Conservation (phyloP, 148 eudicot genomes). For the Fagopyrum tataricum region DNA sequence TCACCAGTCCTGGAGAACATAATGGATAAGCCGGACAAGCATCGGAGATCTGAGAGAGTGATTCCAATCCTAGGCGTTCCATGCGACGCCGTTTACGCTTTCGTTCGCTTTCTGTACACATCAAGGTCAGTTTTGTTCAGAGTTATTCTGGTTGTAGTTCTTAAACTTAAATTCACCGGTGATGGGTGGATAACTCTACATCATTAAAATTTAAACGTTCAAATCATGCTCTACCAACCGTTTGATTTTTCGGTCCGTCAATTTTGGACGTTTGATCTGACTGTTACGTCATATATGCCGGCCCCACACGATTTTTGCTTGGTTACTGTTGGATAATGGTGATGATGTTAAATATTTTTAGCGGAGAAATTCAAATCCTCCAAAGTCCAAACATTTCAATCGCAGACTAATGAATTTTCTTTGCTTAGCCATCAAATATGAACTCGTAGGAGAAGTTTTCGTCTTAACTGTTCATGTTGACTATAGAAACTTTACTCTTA, state of each 20-base stretch:
- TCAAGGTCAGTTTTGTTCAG: conserved; percentile 31
- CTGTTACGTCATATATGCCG: background rate
- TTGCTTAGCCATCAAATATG: background rate
- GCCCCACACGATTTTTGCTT: background rate
- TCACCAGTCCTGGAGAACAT: conserved; percentile 66
- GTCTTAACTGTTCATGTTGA: background rate
- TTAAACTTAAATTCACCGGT: background rate
- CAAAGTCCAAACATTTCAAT: background rate
- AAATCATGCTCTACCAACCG: background rate
- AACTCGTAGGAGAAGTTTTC: background rate
- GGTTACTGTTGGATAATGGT: background rate
- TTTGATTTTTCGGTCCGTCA: background rate
- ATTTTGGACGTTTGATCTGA: background rate
- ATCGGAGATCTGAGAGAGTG: conserved; percentile 35
- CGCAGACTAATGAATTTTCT: background rate
- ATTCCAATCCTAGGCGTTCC: conserved; percentile 70
- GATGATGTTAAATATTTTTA: background rate
- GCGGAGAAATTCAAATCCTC: background rate
- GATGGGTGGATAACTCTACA: background rate
- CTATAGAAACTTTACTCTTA: background rate
- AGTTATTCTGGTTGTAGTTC: background rate
- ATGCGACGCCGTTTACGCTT: conserved; percentile 56
- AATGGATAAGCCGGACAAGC: conserved; percentile 34
- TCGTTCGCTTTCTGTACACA: conserved; percentile 54
- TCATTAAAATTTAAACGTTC: too few species aligned